These are phyloP conservation scores for Epichloe glyceriae DNA, from an alignment of 2,329 filamentous ascomycete genomes.

Conservation along the genomic window DNA sequence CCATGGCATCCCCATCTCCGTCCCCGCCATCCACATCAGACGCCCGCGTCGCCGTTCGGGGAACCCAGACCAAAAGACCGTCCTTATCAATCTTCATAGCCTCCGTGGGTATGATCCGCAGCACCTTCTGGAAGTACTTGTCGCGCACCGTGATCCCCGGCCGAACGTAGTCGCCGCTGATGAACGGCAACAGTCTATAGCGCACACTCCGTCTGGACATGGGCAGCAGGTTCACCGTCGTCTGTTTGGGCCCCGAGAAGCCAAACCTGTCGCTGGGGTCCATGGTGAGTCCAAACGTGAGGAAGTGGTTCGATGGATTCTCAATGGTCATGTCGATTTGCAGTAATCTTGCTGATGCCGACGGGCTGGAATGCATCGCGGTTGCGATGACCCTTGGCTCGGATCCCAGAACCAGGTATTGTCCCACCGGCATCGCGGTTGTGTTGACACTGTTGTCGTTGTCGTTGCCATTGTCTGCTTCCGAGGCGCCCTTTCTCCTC, in stretches of 20 bases:
- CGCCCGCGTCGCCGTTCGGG: constrained; percentile 16
- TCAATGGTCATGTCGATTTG: constrained; percentile 57
- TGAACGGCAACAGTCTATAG: constrained; percentile 61
- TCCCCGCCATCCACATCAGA: not conserved
- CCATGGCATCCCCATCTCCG: no score
- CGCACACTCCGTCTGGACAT: constrained; percentile 61
- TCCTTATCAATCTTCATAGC: constrained; percentile 55
- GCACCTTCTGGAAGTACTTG: constrained; percentile 83
- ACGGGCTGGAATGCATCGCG: constrained; percentile 29
- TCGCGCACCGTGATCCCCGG: constrained; percentile 70
- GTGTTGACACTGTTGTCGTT: constrained; percentile 33
- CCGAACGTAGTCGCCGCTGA: constrained; percentile 52
- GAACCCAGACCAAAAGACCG: constrained; percentile 50
- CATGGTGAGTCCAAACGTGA: constrained; percentile 87
- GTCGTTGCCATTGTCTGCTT: constrained; percentile 8
- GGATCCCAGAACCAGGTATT: constrained; percentile 64
- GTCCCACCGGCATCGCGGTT: constrained; percentile 62
- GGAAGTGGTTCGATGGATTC: constrained; percentile 86
- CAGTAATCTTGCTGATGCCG: constrained; percentile 22
- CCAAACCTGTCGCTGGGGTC: constrained; percentile 87
- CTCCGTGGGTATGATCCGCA: constrained; percentile 69
- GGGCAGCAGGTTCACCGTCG: constrained; percentile 68
- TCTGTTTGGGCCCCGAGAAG: constrained; percentile 78
- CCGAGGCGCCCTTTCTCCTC: constrained; percentile 40
- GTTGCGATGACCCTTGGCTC: constrained; percentile 74